Evolutionary conservation across 2,329 filamentous ascomycete genomes (phyloP), one percentile per base, ranked within the genome.

Genomic region (Lachnellula willkommii): DNA sequence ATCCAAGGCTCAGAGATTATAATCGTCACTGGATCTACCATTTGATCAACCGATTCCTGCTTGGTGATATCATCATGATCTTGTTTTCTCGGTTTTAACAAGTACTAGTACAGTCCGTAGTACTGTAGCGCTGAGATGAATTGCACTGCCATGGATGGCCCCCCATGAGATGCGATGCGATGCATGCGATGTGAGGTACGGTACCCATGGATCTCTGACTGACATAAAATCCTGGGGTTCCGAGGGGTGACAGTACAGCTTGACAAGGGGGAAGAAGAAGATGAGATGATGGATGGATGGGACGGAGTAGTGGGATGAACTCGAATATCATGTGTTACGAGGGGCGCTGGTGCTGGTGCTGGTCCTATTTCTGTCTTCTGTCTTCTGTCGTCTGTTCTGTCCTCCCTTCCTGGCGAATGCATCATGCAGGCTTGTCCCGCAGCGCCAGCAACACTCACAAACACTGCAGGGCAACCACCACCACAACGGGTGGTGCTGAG

Each of bases 121-220:
- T n/a, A n/a, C n/a, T n/a, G 53, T 48, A 55, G 54, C 54, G 39
- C 42, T 24, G 42, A 11, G 22, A 45, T 28, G 24, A 15, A 22
- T 24, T 53, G 54, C 54, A 56, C 54, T 49, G 54, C 54, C 54
- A 56, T 20, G 20, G 20, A n/a, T n/a, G n/a, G n/a, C n/a, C n/a
- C n/a, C 20, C 20, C 20, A 20, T 56, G 28, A 48, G 46, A 11
- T 20, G 22, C 32, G 20, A 28, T 17, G 32, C n/a, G 46, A 48
- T 20, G 22, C 28, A 15, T n/a, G 17, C 17, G 50, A 52, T 52
- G 17, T 28, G 15, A 37, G 48, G 17, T 49, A 17, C 20, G 48
- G 17, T 49, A 17, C 20, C 32, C 47, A 43, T 11, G 26, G 2
- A 24, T 35, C 52, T 7, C 42, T 35, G 26, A 15, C 42, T 35